These are phyloP conservation scores for Lentinula sp. DNA, from an alignment of 768 basidiomycete species.

Conservation along the genomic window DNA sequence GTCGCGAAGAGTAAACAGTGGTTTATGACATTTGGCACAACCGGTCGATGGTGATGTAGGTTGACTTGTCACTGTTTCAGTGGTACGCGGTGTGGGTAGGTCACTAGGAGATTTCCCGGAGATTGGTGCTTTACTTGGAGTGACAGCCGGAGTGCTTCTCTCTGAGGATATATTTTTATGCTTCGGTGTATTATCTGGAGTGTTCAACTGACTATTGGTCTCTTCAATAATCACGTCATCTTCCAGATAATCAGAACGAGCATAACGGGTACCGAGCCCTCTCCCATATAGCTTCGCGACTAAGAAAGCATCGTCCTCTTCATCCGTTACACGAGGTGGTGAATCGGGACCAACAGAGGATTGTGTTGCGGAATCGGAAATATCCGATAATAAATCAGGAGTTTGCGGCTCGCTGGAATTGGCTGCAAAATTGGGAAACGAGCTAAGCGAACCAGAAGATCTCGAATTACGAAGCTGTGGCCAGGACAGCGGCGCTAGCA, in stretches of 20 bases:
- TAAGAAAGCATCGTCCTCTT: conserved; percentile 8
- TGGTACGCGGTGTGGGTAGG: background rate
- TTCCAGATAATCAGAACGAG: conserved; percentile 20
- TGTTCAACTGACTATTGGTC: conserved; percentile 23
- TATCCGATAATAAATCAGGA: conserved; percentile 56
- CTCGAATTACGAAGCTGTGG: conserved; percentile 16
- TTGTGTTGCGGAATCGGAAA: conserved; percentile 51
- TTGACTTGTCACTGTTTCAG: background rate
- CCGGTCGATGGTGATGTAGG: conserved; percentile 25
- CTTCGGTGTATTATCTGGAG: conserved; percentile 23
- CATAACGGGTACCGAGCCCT: conserved; percentile 15
- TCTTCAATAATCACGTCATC: conserved; percentile 23
- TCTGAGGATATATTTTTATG: conserved; percentile 16
- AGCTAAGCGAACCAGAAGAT: conserved; percentile 8
- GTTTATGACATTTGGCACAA: conserved; percentile 56
- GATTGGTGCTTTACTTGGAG: background rate
- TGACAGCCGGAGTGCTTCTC: conserved; percentile 3
- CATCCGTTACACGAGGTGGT: conserved; percentile 28
- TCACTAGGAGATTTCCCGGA: background rate
- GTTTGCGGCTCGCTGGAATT: conserved; percentile 37
- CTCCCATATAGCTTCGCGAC: conserved; percentile 10
- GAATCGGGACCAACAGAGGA: conserved; percentile 50
- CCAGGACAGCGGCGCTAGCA: conserved; percentile 15
- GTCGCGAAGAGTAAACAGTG: conserved; percentile 50
- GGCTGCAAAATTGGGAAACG: conserved; percentile 1